Conservation (phyloP, 768 basidiomycete genomes). For the Lactarius tabidus region DNA sequence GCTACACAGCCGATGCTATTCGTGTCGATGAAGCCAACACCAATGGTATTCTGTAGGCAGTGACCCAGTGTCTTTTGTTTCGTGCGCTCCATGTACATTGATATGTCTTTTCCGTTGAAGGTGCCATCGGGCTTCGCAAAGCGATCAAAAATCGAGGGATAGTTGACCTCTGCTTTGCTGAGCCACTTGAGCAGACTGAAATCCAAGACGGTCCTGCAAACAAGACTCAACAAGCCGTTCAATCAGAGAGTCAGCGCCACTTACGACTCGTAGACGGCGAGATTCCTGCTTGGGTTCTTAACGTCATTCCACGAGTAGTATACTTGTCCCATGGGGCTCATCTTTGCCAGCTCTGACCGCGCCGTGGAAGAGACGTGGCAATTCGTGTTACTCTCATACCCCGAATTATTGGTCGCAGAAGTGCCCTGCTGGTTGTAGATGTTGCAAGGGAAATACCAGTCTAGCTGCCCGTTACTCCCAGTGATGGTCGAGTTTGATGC, state of each 20-base stretch:
- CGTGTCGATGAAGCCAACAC: slow-evolving; percentile 92
- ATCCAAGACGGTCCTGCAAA: slow-evolving; percentile 77
- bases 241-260: slow-evolving; percentile 33
- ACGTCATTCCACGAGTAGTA: slow-evolving; percentile 94
- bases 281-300: slow-evolving; percentile 58
- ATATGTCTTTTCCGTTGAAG: slow-evolving; percentile 80
- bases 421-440: slow-evolving; percentile 70
- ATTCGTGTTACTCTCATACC: slow-evolving; percentile 56
- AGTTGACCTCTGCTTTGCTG: slow-evolving; percentile 70
- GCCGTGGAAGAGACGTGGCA: slow-evolving; percentile 69
- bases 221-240: slow-evolving; percentile 16
- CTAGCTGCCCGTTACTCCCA: slow-evolving; percentile 53
- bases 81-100: slow-evolving; percentile 76
- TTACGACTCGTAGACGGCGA: slow-evolving; percentile 93
- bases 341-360: slow-evolving; percentile 45
- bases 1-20: slow-evolving; percentile 95
- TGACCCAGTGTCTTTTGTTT: slow-evolving; percentile 63
- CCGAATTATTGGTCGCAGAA: slow-evolving; percentile 59
- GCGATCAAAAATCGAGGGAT: slow-evolving; percentile 78
- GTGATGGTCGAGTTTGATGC: slow-evolving; percentile 68
- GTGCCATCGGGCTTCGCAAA: slow-evolving; percentile 66
- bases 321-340: slow-evolving; percentile 72
- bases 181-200: slow-evolving; percentile 84
- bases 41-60: slow-evolving; percentile 83
- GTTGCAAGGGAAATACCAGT: slow-evolving; percentile 99